Evolutionary conservation across 768 basidiomycete genomes (phyloP).

Genomic region (Naematelia aurantialba): DNA sequence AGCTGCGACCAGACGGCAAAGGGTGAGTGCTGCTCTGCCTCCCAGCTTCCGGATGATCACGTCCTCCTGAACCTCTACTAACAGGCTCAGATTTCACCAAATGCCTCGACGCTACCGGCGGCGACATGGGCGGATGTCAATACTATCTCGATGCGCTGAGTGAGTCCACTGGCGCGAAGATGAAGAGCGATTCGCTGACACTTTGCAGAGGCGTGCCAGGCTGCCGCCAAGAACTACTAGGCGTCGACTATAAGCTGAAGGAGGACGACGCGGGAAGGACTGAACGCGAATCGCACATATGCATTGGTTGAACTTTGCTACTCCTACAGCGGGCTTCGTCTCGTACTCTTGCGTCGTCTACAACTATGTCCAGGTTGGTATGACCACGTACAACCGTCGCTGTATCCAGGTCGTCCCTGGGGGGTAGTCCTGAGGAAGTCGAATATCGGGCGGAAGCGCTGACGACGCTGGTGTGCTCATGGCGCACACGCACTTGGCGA

Average conservation of each 20-base stretch:
- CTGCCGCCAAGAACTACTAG: slow-evolving; percentile 50
- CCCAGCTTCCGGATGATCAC: neutral
- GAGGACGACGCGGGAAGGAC: too few species aligned
- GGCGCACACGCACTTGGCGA: too few species aligned
- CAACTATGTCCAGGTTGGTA: too few species aligned
- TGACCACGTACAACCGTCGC: too few species aligned
- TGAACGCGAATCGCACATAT: too few species aligned
- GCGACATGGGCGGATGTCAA: slow-evolving; percentile 45
- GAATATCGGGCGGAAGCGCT: too few species aligned
- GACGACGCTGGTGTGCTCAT: too few species aligned
- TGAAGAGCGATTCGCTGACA: slow-evolving; percentile 12
- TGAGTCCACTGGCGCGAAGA: slow-evolving; percentile 14
- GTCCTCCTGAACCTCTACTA: neutral
- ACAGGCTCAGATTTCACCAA: slow-evolving; percentile 47
- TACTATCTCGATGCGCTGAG: slow-evolving; percentile 50
- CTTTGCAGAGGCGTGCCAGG: slow-evolving; percentile 48
- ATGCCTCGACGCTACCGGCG: slow-evolving; percentile 49
- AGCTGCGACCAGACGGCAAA: slow-evolving; percentile 48
- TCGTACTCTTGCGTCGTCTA: too few species aligned
- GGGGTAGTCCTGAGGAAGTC: too few species aligned
- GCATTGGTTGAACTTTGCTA: neutral
- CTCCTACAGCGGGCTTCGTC: too few species aligned
- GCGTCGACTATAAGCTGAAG: neutral
- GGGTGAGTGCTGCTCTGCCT: slow-evolving; percentile 30
- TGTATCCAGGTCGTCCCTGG: too few species aligned